Evolutionary conservation across 148 eudicot genomes (phyloP).

Genomic region (Simmondsia chinensis): DNA sequence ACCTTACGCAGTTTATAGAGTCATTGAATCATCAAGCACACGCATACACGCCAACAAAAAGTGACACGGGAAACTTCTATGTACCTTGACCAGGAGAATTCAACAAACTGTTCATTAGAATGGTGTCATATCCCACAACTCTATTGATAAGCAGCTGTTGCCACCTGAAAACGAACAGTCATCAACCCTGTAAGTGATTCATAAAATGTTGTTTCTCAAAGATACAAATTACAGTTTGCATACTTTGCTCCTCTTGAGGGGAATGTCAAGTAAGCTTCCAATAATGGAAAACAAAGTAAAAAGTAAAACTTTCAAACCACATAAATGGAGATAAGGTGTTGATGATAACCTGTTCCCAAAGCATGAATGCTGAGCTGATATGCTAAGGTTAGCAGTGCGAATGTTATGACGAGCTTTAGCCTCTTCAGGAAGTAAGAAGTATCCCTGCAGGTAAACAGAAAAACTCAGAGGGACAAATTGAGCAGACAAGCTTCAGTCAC

Average conservation of each 20-base stretch:
- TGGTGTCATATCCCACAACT: conserved; percentile 95
- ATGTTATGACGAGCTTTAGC: conserved; percentile 69
- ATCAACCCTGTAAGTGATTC: background rate
- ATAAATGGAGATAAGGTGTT: background rate
- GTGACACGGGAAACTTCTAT: background rate
- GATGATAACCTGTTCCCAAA: conserved; percentile 76
- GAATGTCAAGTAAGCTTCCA: too few species aligned
- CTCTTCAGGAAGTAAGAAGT: conserved; percentile 87
- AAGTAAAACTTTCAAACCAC: too few species aligned
- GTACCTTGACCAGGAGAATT: conserved; percentile 90
- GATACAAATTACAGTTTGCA: too few species aligned
- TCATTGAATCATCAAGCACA: background rate
- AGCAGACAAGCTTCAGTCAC: background rate
- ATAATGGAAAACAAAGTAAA: too few species aligned
- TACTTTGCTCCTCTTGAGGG: too few species aligned
- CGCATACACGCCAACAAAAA: background rate
- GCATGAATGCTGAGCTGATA: conserved; percentile 89
- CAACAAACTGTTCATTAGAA: conserved; percentile 88
- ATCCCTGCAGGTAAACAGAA: conserved; percentile 48
- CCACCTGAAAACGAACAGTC: conserved; percentile 51
- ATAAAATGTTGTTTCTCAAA: too few species aligned
- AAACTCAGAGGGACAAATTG: background rate
- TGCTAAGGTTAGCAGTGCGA: conserved; percentile 67
- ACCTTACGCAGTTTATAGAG: too few species aligned
- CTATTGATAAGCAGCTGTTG: conserved; percentile 95